These are phyloP conservation scores for Dactylonectria estremocensis DNA, from an alignment of 2,329 filamentous ascomycete genomes.

Conservation along the genomic window DNA sequence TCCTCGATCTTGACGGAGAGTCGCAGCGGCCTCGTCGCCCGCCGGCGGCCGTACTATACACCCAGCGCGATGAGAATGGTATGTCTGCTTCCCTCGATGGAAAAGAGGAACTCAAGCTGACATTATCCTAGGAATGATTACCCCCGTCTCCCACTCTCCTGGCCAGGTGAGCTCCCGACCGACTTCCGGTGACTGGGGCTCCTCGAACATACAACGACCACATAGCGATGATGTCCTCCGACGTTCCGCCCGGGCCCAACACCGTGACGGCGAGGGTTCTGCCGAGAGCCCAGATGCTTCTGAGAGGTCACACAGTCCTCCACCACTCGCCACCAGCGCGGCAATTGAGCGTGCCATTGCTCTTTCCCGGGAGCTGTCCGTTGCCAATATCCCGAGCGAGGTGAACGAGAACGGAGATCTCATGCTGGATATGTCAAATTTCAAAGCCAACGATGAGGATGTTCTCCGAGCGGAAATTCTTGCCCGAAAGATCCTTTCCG, in stretches of 20 bases:
- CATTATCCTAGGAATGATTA: conserved; percentile 59
- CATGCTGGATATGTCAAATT: conserved; percentile 98
- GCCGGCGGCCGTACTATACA: conserved; percentile 59
- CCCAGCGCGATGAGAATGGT: conserved; percentile 51
- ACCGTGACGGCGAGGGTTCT: conserved; percentile 55
- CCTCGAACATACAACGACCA: conserved; percentile 59
- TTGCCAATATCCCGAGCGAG: conserved; percentile 91
- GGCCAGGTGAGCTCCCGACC: conserved; percentile 63
- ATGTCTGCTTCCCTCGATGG: conserved; percentile 23
- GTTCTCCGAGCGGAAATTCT: conserved; percentile 93
- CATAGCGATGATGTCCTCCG: conserved; percentile 71
- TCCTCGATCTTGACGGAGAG: conserved; percentile 74
- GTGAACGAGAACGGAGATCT: conserved; percentile 95
- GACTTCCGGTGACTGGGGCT: conserved; percentile 68
- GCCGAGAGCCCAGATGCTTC: conserved; percentile 58
- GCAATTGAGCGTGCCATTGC: conserved; percentile 87
- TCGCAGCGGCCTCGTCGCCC: conserved; percentile 59
- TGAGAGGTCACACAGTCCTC: conserved; percentile 82
- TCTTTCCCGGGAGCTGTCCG: conserved; percentile 88
- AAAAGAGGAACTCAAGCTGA: conserved; percentile 13
- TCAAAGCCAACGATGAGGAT: conserved; percentile 95
- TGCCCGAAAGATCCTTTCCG: conserved; percentile 90
- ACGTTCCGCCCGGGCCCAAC: conserved; percentile 58
- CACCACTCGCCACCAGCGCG: conserved; percentile 78
- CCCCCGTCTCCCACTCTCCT: conserved; percentile 69